Base-by-base conservation (phyloP, 768 basidiomycete species). In the Mycena vitilis region DNA sequence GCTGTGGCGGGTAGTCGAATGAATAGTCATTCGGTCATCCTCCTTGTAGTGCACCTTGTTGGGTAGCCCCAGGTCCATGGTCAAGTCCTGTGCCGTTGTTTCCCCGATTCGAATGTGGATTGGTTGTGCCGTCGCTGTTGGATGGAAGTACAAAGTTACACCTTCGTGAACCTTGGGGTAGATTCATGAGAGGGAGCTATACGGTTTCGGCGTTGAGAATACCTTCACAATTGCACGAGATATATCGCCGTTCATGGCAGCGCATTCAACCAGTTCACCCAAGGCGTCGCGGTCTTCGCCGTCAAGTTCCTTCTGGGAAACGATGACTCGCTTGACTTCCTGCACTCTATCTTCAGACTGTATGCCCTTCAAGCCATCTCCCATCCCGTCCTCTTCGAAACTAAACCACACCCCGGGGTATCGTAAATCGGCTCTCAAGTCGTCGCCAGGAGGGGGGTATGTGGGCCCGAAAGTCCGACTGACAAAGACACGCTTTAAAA, bases 401-500 rank as follows among this genome's bases (percentile, higher is more conserved):
- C 89, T 88, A 75, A 95, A 95, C 86, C 89, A 91, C 40, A 95
- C 83, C 0, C 94, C 94, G 3, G 94, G 94, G 78, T 95, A 95
- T 49, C 86, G 87, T 71, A 95, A 79, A 71, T 91, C 90, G 65
- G 94, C 91, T 22, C 83, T 83, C 44, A 68, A 52, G 44, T 71
- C 70, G 47, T 72, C 71, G n/a, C 63, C 71, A 25, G 63, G 68
- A 60, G n/a, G 54, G 13, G 91, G 88, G 77, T 95, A 95, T 0
- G 94, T 95, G 2, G 94, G 94, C 3, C 94, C 94, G 78, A 95
- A 95, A 18, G 86, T 88, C 47, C 88, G 86, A 66, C 86, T 90
- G 5, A 95, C 91, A 37, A 84, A 85, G 2, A 91, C 84, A 49
- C 90, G 86, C 54, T 88, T 82, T 18, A 95, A 79, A 2, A 87